Evolutionary conservation across 225 moss, liverwort and hornwort species (phyloP).

Genomic region (Anthoceros angustus): DNA sequence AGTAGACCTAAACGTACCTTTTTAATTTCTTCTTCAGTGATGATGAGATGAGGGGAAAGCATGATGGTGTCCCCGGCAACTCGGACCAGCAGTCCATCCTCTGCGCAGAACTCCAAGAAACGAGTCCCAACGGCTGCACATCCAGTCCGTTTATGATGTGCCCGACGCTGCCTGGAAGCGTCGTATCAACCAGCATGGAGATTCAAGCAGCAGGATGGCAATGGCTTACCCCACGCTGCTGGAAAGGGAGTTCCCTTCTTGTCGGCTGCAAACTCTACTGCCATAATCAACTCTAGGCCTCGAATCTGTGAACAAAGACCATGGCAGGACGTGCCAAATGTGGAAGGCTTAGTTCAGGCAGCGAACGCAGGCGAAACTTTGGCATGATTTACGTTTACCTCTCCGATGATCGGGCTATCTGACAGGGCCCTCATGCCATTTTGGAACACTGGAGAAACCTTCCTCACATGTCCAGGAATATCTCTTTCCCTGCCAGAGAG

Average conservation of each 20-base stretch:
- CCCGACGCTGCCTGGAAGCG: neutral
- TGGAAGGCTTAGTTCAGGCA: neutral
- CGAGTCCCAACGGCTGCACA: slow-evolving; percentile 50
- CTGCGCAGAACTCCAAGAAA: slow-evolving; percentile 61
- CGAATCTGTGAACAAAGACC: slow-evolving; percentile 37
- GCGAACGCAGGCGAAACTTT: neutral
- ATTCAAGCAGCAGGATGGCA: neutral
- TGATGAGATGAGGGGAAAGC: slow-evolving; percentile 75
- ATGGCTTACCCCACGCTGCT: slow-evolving; percentile 53
- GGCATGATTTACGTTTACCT: slow-evolving; percentile 22
- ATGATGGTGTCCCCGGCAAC: slow-evolving; percentile 82
- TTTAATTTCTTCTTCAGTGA: slow-evolving; percentile 38
- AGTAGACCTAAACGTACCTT: slow-evolving; percentile 20
- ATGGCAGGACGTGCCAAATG: neutral
- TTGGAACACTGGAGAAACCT: slow-evolving; percentile 53
- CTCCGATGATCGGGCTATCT: slow-evolving; percentile 52
- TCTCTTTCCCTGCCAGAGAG: slow-evolving; percentile 53
- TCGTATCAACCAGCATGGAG: neutral
- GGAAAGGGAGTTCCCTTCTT: slow-evolving; percentile 68
- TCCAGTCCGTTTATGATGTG: neutral
- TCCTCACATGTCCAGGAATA: slow-evolving; percentile 39
- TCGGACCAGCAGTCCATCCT: slow-evolving; percentile 70
- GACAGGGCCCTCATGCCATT: slow-evolving; percentile 50
- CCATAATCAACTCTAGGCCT: slow-evolving; percentile 63
- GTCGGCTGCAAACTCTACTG: slow-evolving; percentile 65